These are phyloP conservation scores for Tylopilus sp. DNA, from an alignment of 768 basidiomycete genomes.

Conservation along the genomic window DNA sequence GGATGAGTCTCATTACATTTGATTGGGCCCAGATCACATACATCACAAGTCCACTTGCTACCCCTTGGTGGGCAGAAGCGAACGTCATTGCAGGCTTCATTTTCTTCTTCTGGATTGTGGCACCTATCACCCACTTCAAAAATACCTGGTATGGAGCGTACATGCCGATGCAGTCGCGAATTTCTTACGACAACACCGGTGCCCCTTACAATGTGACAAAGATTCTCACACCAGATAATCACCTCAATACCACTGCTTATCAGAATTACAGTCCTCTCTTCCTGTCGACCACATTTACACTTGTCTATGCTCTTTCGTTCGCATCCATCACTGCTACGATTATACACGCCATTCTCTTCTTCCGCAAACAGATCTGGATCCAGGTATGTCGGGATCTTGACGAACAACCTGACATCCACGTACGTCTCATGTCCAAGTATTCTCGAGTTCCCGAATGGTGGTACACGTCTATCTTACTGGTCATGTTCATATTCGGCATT, in stretches of 20 bases:
- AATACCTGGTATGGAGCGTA: conserved; percentile 39
- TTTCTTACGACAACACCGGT: conserved; percentile 44
- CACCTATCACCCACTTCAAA: conserved; percentile 29
- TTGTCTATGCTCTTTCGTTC: conserved; percentile 49
- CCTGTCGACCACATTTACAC: conserved; percentile 48
- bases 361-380: conserved; percentile 54
- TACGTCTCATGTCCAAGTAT: conserved; percentile 56
- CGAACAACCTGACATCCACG: conserved; percentile 60
- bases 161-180: conserved; percentile 40
- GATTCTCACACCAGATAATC: conserved; percentile 34
- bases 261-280: conserved; percentile 40
- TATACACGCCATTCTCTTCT: conserved; percentile 46
- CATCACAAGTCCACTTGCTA: conserved; percentile 36
- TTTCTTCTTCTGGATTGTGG: conserved; percentile 32
- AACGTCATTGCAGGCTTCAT: conserved; percentile 39
- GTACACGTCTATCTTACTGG: conserved; percentile 42
- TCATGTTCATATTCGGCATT: conserved; percentile 60
- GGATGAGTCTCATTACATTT: conserved; percentile 76
- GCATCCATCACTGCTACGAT: conserved; percentile 41
- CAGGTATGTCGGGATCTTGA: conserved; percentile 49
- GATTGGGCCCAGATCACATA: conserved; percentile 80
- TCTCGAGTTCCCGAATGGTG: conserved; percentile 61
- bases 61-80: conserved; percentile 38
- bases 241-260: conserved; percentile 34
- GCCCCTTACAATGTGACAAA: conserved; percentile 37